Conservation (phyloP, 306 rosid species). For the Dalbergia cochinchinensis region DNA sequence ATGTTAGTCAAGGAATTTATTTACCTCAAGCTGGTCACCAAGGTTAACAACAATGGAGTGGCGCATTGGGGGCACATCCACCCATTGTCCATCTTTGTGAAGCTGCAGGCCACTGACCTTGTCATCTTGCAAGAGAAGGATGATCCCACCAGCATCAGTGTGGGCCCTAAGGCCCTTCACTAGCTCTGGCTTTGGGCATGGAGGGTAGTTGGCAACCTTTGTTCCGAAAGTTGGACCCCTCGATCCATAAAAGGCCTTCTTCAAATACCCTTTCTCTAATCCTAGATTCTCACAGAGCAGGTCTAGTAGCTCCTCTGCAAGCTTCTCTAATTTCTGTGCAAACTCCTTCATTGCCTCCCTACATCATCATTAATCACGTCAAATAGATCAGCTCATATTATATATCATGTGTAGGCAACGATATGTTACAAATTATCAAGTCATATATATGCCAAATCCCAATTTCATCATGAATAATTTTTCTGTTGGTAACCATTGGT, state of each 20-base stretch:
- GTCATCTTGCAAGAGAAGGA: constrained; percentile 82
- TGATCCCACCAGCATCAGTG: constrained; percentile 82
- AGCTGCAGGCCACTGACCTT: constrained; percentile 82
- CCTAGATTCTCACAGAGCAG: constrained; percentile 81
- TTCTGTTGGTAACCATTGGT: too few species aligned
- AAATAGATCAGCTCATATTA: neutral
- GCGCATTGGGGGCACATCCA: constrained; percentile 83
- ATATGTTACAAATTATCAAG: neutral
- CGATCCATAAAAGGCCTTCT: constrained; percentile 66
- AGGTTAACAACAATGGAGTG: constrained; percentile 81
- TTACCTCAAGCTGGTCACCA: constrained; percentile 83
- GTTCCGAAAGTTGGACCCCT: constrained; percentile 76
- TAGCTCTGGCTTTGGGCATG: constrained; percentile 75
- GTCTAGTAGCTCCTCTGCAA: constrained; percentile 73
- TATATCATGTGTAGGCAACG: neutral
- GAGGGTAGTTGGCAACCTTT: constrained; percentile 81
- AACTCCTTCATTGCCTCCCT: constrained; percentile 72
- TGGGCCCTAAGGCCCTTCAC: constrained; percentile 84
- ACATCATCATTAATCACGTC: neutral
- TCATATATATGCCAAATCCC: too few species aligned
- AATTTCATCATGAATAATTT: too few species aligned
- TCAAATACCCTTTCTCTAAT: constrained; percentile 67
- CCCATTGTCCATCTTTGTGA: constrained; percentile 71
- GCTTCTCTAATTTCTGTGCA: constrained; percentile 58
- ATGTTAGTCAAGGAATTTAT: neutral